Evolutionary conservation across 257 asterid species (phyloP), one percentile per base, ranked within the genome.

Genomic region (Asclepias syriaca): DNA sequence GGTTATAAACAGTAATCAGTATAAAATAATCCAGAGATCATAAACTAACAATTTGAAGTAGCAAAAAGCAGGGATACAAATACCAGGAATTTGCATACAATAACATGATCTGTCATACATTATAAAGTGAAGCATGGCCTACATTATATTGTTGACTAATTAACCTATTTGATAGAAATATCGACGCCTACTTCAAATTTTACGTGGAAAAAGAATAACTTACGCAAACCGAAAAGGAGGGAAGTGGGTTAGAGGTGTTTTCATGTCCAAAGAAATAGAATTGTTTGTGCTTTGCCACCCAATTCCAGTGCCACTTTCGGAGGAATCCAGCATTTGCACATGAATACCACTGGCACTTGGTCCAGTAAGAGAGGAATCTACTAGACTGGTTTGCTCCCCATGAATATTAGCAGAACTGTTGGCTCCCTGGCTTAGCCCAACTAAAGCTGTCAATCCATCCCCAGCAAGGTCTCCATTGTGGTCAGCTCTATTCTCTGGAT

Each of bases 171-270:
- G 32, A 45, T 6, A 46, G 64, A 53, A 10, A 14, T 5, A 54
- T 18, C 0, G 16, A 56, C 18, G 45, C 27, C 8, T 12, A 63
- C 37, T 22, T 55, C 6, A 40, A 51, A 12, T 37, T 73, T 63
- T 73, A 12, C 24, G 27, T 64, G 57, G 51, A 78, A 57, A 73
- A 73, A 53, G 58, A 70, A 77, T 65, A 29, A 80, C 99, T 90
- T 84, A 94, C 99, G 88, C 93, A 75, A 94, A 94, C 72, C 98
- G 99, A 73, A 94, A 88, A 45, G 99, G 98, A 37, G 99, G 97
- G 75, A 91, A 94, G 75, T 91, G 98, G 77, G 84, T 88, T 87
- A 94, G 80, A 79, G 99, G 99, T 39, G 98, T 94, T 81, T 87
- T 94, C 80, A 88, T 78, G 83, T 94, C 99, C 93, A 94, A 73